Evolutionary conservation across 2,329 filamentous ascomycete genomes (phyloP).

Genomic region (Cladosporium oxysporum): DNA sequence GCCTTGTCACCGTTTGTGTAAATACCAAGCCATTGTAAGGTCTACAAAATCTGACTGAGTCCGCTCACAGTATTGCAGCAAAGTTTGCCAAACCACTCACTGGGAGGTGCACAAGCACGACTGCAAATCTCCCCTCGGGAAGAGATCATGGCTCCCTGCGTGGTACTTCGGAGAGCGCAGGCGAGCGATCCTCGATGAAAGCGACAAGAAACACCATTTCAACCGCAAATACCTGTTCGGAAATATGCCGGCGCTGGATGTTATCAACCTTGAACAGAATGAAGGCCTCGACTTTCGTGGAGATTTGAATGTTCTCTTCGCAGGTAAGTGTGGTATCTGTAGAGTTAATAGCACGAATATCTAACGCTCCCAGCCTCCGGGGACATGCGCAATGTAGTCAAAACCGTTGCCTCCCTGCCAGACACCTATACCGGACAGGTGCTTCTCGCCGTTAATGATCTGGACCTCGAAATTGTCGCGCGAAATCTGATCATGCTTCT

Average conservation of each 20-base stretch:
- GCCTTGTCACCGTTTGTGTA: conserved; percentile 18
- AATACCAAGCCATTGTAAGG: too few species aligned
- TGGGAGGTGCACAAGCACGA: conserved; percentile 36
- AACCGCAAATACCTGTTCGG: conserved; percentile 40
- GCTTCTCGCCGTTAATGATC: background rate
- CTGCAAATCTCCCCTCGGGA: conserved; percentile 34
- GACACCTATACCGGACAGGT: background rate
- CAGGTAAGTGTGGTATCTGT: background rate
- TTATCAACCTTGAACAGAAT: conserved; percentile 38
- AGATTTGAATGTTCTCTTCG: background rate
- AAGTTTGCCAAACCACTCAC: conserved; percentile 36
- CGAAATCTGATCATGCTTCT: background rate
- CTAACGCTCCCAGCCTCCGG: background rate
- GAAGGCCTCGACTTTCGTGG: conserved; percentile 29
- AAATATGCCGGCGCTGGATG: conserved; percentile 45
- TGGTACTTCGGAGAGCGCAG: conserved; percentile 32
- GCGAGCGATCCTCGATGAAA: conserved; percentile 31
- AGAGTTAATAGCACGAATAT: background rate
- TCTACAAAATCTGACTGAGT: too few species aligned
- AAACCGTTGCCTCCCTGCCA: background rate
- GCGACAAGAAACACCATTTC: too few species aligned
- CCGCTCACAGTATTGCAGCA: conserved; percentile 38
- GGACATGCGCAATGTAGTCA: background rate
- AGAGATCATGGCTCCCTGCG: conserved; percentile 33
- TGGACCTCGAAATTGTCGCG: background rate